phyloP scores from a whole-genome alignment of 1,284 basidiomycete genomes.

The Fistulinella cinereoalba region DNA sequence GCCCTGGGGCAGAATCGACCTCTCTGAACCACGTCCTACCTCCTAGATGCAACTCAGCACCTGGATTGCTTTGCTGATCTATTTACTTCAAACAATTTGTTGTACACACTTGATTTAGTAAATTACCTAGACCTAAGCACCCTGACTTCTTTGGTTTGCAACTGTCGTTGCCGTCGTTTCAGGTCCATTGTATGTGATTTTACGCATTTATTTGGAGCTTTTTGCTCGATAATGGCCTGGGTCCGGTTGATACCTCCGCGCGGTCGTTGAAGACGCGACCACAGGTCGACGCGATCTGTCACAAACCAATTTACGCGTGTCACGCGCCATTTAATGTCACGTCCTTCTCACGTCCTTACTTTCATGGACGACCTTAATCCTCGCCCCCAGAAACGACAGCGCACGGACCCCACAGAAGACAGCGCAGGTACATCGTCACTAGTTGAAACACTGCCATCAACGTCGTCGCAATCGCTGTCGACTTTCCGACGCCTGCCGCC shows the following conservation, averaged over 20 bases:
- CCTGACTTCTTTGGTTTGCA: neutral
- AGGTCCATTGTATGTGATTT: neutral
- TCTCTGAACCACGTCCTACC: conserved; percentile 10
- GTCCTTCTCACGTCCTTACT: conserved; percentile 2
- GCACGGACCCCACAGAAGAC: conserved; percentile 10
- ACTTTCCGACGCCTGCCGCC: conserved; percentile 41
- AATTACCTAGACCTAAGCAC: conserved; percentile 11
- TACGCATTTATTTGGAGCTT: too few species aligned
- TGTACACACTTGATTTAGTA: conserved; percentile 8
- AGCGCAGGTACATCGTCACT: neutral
- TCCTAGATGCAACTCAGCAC: neutral
- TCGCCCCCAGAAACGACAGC: conserved; percentile 29
- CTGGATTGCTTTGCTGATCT: conserved; percentile 7
- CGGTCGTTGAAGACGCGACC: too few species aligned
- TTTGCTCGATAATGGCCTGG: too few species aligned
- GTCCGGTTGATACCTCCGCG: too few species aligned
- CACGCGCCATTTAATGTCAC: conserved; percentile 20
- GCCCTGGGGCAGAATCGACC: conserved; percentile 34
- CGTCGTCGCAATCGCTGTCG: conserved; percentile 1
- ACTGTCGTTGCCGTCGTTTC: neutral
- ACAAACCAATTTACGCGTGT: conserved; percentile 31
- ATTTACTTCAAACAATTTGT: conserved; percentile 6
- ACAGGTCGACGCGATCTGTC: conserved; percentile 24
- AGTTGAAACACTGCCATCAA: neutral
- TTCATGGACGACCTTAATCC: conserved; percentile 23